Base-by-base conservation (phyloP, 352 stramenopile genomes). In the Saprolegnia diclina region DNA sequence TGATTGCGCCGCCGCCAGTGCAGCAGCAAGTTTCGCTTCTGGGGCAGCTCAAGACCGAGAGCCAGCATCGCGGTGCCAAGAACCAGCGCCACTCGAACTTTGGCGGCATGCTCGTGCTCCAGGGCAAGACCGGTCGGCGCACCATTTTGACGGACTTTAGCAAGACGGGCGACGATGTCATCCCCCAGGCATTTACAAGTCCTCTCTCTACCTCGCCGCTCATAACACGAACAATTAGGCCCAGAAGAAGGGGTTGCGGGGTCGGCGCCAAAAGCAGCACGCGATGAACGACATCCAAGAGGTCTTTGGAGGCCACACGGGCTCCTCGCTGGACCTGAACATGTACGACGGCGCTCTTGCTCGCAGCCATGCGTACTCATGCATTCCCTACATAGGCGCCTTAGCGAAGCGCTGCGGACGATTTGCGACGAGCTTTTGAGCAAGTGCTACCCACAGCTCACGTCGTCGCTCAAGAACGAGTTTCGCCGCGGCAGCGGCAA, bases 371-470 rank as follows among this genome's bases (percentile, higher is more conserved):
- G 11, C 11, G 22, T 24, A 37, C 21, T 37, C 22, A 64, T 72
- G 19, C 46, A 19, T 54, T 65, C 19, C n/a, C n/a, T n/a, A n/a
- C 18, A 26, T 63, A 68, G 57, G 35, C 11, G 13, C 11, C 50
- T 73, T 1, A 38, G 46, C 14, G 35, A 26, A 32, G 78, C 91
- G n/a, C 64, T 95, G 10, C 67, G 81, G 37, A 74, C 88, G 44
- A 81, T 95, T 54, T 93, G 84, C 67, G 79, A 92, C 62, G 76
- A 83, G 0, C 76, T 94, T 53, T 55, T 94, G 18, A 73, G 72
- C 0, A 94, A 92, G 53, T 90, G 82, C 22, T 95, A 92, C 66
- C 89, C 88, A 57, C 85, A 91, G 75, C 75, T 95, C 11, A 94
- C 84, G 0, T 92, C 89, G 53, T 94, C 84, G 35, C 79, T 95